Evolutionary conservation across 78 protist species (phyloP), one percentile per base, ranked within the genome.

Genomic region (Polysphondylium violaceum): DNA sequence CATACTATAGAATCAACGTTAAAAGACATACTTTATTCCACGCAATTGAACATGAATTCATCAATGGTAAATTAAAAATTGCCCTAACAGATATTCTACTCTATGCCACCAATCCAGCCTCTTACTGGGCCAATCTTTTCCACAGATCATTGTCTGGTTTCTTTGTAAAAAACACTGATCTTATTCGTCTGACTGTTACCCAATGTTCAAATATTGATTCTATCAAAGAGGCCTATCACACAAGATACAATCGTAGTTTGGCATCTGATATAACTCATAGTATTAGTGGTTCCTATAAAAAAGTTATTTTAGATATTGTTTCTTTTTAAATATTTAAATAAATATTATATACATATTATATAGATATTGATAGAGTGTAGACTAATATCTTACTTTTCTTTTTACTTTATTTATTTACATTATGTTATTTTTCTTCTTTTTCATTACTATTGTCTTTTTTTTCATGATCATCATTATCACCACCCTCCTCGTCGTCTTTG

Each of bases 31-130:
- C 77, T 14, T 38, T 81, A 17, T 29, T 35, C 19, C 64, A 27
- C 33, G 77, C 89, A 2, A 55, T 81, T 35, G 77, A 68, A 33
- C 31, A 58, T 3, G 76, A 65, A 55, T 81, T 81, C 36, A 3
- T 44, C 14, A n/a, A n/a, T n/a, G 53, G 65, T 27, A 31, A 64
- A 35, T 7, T 81, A 11, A 17, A 31, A 40, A 4, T 23, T 0
- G 58, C 50, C 3, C n/a, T 81, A 1, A 29, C 35, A 17, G 25
- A 41, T 23, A 69, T 69, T 27, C 16, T 69, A 43, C 29, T 43
- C n/a, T 69, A 41, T 44, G 21, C 76, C 9, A 43, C 12, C 14
- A 25, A 69, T 25, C 76, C 76, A 25, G 23, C 11, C 27, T 5
- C n/a, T 43, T 69, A 69, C 36, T 44, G 56, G 56, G 76, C 76